Base-by-base conservation (phyloP, 2,329 filamentous ascomycete genomes). In the Aspergillus hiratsukae region DNA sequence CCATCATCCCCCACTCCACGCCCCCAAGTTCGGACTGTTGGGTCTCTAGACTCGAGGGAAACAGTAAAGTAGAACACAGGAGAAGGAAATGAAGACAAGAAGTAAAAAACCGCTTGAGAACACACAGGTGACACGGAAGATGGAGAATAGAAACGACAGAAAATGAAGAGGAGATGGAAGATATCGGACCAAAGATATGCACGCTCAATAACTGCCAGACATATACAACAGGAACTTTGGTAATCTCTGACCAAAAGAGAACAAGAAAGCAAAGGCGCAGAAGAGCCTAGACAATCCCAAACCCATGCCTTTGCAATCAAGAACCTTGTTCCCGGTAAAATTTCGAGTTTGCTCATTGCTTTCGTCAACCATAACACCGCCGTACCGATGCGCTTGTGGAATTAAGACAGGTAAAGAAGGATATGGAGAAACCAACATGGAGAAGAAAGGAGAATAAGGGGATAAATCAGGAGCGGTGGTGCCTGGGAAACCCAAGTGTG, bases 351-450 rank as follows among this genome's bases (percentile, higher is more conserved):
- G 69, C 67, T 71, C 69, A 65, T 72, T 63, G 64, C 68, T 64
- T 68, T 72, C 69, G 66, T 73, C 61, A 69, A 69, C 69, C 67
- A 67, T 72, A 66, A 67, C 65, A 69, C 66, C 66, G 64, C 65
- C 65, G 60, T 57, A 65, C 53, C 62, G 59, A 61, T 62, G 54
- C 65, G 51, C 59, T 55, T 50, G 54, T 52, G 55, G 52, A 55
- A 59, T 62, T 60, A 55, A 57, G 56, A 60, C 54, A 61, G 51
- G 55, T 49, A 61, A 53, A 35, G 58, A 51, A 53, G 31, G 45
- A n/a, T 29, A 55, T 50, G 27, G 53, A 27, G 37, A 45, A 45
- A 53, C 27, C n/a, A 9, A 35, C 28, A n/a, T 28, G 41, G 21
- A 14, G n/a, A 40, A 49, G 53, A 51, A 56, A 40, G 31, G 49